Evolutionary conservation across 2,329 filamentous ascomycete genomes (phyloP).

Genomic region (Penicillium fuscoglaucum): DNA sequence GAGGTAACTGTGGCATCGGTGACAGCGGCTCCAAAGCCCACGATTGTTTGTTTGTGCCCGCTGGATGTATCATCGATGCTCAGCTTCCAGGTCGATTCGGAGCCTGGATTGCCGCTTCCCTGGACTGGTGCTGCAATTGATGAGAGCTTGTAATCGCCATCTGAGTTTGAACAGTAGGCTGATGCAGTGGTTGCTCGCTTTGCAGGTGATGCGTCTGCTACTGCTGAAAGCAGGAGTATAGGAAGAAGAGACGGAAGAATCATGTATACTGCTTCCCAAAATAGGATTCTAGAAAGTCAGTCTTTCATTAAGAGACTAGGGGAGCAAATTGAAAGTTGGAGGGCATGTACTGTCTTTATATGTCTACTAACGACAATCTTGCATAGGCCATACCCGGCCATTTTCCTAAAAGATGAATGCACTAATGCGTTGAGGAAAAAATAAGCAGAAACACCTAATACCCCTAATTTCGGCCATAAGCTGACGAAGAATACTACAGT

Average conservation of each 20-base stretch:
- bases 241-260: not conserved
- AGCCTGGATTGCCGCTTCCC: conserved; percentile 21
- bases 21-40: conserved; percentile 41
- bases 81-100: conserved; percentile 29
- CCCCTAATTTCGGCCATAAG: not conserved
- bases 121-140: conserved; percentile 22
- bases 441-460: no score
- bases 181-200: conserved; percentile 23
- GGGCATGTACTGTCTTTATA: not conserved
- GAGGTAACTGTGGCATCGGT: conserved; percentile 42
- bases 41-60: conserved; percentile 31
- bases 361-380: not conserved
- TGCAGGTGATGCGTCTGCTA: conserved; percentile 10
- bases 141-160: conserved; percentile 29
- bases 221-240: not conserved
- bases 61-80: conserved; percentile 28
- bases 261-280: not conserved
- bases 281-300: not conserved
- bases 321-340: no score
- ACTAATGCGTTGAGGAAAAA: not conserved
- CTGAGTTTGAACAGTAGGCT: conserved; percentile 31
- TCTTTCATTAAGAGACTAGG: not conserved
- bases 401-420: not conserved
- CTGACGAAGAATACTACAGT: not conserved
- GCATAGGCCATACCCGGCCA: not conserved